phyloP scores from a whole-genome alignment of 2,329 filamentous ascomycete genomes.

The Colletotrichum trifolii region DNA sequence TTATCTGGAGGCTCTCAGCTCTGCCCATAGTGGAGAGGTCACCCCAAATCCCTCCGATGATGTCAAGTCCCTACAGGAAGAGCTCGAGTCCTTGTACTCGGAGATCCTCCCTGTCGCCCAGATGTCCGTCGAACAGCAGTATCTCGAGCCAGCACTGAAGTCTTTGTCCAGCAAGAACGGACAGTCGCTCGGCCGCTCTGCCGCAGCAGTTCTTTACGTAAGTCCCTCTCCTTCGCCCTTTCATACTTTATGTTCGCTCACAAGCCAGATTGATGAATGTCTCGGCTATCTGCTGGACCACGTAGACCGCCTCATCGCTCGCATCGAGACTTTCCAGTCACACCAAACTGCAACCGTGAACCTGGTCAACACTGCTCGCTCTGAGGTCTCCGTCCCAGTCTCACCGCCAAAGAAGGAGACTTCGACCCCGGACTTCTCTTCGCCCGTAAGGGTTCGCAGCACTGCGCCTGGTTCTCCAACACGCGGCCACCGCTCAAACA shows the following conservation, averaged over 20 bases:
- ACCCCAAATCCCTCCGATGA: slow-evolving; percentile 42
- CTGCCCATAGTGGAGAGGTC: slow-evolving; percentile 45
- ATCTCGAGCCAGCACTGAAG: slow-evolving; percentile 69
- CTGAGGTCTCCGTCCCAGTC: slow-evolving; percentile 52
- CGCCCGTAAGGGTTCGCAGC: slow-evolving; percentile 46
- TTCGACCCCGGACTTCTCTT: slow-evolving; percentile 43
- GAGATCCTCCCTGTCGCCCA: slow-evolving; percentile 77
- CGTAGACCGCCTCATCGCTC: slow-evolving; percentile 53
- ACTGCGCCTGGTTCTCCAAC: slow-evolving; percentile 46
- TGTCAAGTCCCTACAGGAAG: slow-evolving; percentile 65
- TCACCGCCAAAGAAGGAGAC: slow-evolving; percentile 39
- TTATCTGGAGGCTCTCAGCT: slow-evolving; percentile 60
- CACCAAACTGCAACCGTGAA: slow-evolving; percentile 54
- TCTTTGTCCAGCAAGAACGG: slow-evolving; percentile 56
- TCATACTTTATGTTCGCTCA: neutral
- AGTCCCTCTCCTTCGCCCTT: slow-evolving; percentile 37
- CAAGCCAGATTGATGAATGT: slow-evolving; percentile 62
- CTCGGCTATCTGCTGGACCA: slow-evolving; percentile 62
- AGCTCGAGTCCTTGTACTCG: slow-evolving; percentile 75
- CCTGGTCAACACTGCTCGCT: slow-evolving; percentile 55
- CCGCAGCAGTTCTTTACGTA: slow-evolving; percentile 63
- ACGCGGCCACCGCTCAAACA: slow-evolving; percentile 45
- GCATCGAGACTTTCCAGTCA: slow-evolving; percentile 57
- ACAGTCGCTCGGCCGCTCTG: slow-evolving; percentile 56
- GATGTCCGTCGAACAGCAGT: slow-evolving; percentile 77